Conservation (phyloP, 768 basidiomycete genomes). For the Lentinula guzmanii region DNA sequence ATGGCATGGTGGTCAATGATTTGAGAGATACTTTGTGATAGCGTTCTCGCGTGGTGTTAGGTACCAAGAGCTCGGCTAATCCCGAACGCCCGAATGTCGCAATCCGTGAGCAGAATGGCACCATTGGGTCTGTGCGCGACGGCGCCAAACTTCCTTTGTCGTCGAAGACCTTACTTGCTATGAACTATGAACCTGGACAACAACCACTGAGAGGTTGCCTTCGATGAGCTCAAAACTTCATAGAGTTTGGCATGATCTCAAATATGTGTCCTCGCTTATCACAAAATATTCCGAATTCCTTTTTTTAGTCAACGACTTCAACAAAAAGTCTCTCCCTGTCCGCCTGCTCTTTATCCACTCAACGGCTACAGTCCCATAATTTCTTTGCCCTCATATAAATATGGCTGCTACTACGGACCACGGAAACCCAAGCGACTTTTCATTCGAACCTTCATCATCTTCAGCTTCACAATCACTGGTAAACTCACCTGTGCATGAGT, state of each 20-base stretch:
- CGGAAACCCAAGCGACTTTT: neutral
- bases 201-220: neutral
- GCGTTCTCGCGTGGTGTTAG: no score
- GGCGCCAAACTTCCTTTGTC: slow-evolving; percentile 3
- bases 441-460: neutral
- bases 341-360: neutral
- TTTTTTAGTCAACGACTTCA: neutral
- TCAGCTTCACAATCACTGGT: neutral
- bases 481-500: neutral
- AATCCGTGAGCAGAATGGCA: neutral
- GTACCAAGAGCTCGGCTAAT: neutral
- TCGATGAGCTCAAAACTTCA: neutral
- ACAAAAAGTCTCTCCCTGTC: neutral
- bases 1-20: neutral
- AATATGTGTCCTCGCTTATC: neutral
- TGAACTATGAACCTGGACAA: neutral
- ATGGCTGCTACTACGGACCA: neutral
- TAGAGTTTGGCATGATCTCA: neutral
- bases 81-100: neutral
- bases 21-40: no score
- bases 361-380: neutral
- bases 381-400: neutral
- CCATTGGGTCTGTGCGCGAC: neutral
- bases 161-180: neutral
- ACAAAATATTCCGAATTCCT: neutral